These are phyloP conservation scores for Sugiyamaella pinicola DNA, from an alignment of 1,139 yeast species.

Conservation along the genomic window DNA sequence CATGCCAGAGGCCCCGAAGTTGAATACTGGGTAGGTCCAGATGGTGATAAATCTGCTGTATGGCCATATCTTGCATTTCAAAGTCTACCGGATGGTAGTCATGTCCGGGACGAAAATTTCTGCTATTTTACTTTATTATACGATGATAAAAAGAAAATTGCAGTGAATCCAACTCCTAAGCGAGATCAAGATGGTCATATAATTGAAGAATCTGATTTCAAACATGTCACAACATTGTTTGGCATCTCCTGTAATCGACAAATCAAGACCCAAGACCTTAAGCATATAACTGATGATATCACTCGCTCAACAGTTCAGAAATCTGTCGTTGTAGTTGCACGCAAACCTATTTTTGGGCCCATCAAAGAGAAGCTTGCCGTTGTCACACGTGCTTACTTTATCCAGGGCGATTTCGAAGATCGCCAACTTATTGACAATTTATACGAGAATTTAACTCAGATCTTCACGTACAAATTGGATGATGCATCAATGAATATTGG, in stretches of 20 bases:
- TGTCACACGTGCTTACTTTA: constrained; percentile 82
- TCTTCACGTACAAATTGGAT: constrained; percentile 45
- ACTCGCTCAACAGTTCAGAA: constrained; percentile 92
- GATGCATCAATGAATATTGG: constrained; percentile 73
- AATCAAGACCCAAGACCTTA: constrained; percentile 62
- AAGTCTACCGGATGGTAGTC: constrained; percentile 95
- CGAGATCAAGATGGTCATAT: constrained; percentile 41
- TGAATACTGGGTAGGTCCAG: constrained; percentile 84
- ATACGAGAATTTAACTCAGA: constrained; percentile 66
- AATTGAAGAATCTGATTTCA: constrained; percentile 41
- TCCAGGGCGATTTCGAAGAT: constrained; percentile 77
- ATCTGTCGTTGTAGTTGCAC: constrained; percentile 82
- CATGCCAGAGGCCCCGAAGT: constrained; percentile 94
- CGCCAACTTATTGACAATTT: constrained; percentile 65
- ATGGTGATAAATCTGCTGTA: constrained; percentile 51
- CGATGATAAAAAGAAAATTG: constrained; percentile 56
- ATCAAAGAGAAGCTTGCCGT: constrained; percentile 88
- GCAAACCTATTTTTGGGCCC: constrained; percentile 83
- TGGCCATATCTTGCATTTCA: constrained; percentile 95
- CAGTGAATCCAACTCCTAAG: constrained; percentile 49
- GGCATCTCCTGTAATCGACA: constrained; percentile 95
- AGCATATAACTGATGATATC: constrained; percentile 62
- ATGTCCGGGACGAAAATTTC: constrained; percentile 86
- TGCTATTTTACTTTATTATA: constrained; percentile 86
- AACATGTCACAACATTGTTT: constrained; percentile 71